Percentiles rank a stretch among this genome's conserved stretches.
Evolutionary conservation across 129 eudicot genomes (phyloP).

Genomic region (Flaveria linearis): DNA sequence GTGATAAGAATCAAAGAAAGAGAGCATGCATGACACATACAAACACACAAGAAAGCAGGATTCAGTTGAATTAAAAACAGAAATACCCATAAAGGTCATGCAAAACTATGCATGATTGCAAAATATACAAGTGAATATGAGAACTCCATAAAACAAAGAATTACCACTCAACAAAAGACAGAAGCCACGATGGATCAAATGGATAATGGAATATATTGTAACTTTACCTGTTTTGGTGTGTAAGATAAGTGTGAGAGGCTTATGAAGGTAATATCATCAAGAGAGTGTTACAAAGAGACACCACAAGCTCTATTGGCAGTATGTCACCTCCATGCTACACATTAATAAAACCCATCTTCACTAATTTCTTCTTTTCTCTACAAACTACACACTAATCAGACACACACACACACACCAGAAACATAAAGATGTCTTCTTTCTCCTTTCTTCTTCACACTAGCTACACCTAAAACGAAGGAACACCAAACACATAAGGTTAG

Average conservation of each 20-base stretch:
- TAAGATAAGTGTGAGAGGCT: not conserved
- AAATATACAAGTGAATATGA: not conserved
- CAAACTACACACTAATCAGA: not conserved
- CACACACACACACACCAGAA: not conserved
- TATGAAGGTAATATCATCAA: slow-evolving; percentile 18
- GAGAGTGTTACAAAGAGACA: slow-evolving; percentile 82
- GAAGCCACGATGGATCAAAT: slow-evolving; percentile 2
- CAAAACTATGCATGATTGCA: not conserved
- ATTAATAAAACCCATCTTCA: not conserved
- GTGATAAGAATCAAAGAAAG: not conserved
- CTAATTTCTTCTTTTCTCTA: not conserved
- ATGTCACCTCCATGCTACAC: slow-evolving; percentile 74
- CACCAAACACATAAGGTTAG: not conserved
- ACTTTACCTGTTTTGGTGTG: slow-evolving; percentile 21
- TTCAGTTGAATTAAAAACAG: not conserved
- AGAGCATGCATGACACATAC: not conserved
- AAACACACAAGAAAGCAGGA: not conserved
- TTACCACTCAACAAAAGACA: not conserved
- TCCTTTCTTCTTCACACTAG: not conserved
- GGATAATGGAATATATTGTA: not conserved
- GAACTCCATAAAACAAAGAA: not conserved
- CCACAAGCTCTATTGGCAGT: slow-evolving; percentile 93
- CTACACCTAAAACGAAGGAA: not conserved
- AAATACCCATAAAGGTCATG: not conserved
- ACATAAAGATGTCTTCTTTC: not conserved